These are phyloP conservation scores for Auricularia sp. DNA, from an alignment of 768 basidiomycete species.

Conservation along the genomic window DNA sequence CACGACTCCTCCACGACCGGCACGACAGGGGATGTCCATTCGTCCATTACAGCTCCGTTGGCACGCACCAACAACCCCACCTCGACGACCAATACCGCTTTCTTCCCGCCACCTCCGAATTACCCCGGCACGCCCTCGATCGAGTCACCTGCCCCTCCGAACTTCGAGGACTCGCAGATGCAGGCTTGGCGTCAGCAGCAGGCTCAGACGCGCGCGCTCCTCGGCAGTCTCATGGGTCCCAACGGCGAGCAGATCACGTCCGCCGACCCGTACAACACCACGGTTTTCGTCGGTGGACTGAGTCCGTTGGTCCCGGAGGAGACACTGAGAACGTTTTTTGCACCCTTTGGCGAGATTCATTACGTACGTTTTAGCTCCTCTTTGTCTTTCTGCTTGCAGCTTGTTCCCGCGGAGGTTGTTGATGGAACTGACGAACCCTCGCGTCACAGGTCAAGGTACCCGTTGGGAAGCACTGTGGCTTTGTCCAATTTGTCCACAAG, in stretches of 20 bases:
- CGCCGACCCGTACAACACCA: conserved; percentile 92
- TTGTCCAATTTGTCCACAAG: conserved; percentile 90
- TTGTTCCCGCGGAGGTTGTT: conserved; percentile 2
- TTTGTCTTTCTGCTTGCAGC: background rate
- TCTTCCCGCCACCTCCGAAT: background rate
- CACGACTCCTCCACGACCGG: conserved; percentile 21
- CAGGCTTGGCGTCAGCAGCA: conserved; percentile 39
- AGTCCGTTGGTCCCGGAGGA: conserved; percentile 86
- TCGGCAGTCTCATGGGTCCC: conserved; percentile 75
- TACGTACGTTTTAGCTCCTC: conserved; percentile 46
- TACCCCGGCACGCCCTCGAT: background rate
- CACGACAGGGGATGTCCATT: conserved; percentile 2
- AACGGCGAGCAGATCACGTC: conserved; percentile 81
- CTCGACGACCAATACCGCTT: background rate
- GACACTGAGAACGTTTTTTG: conserved; percentile 80
- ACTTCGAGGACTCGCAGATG: conserved; percentile 67
- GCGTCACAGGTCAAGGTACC: conserved; percentile 80
- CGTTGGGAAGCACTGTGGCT: conserved; percentile 89
- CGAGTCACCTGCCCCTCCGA: conserved; percentile 27
- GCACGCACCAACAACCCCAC: conserved; percentile 16
- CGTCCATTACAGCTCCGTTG: conserved; percentile 30
- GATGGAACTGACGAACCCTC: conserved; percentile 7
- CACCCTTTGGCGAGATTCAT: conserved; percentile 88
- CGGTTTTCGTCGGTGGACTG: conserved; percentile 87
- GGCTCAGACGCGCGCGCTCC: conserved; percentile 69